Base-by-base conservation (phyloP, 1,139 yeast species). In the Lodderomyces elongisporus region DNA sequence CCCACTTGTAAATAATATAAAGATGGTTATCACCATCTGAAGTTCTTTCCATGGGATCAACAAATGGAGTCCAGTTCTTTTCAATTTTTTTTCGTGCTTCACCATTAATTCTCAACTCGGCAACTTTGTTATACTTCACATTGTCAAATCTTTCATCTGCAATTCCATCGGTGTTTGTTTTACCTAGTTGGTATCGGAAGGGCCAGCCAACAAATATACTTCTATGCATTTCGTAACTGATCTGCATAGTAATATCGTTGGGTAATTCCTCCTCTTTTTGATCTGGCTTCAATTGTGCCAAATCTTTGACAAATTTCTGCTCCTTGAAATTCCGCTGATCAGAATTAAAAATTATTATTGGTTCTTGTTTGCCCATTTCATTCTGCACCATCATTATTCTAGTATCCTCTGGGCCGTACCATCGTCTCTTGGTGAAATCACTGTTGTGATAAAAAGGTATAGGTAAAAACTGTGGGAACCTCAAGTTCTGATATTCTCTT, bases 351-450 rank as follows among this genome's bases (percentile, higher is more conserved):
- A 66, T 42, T 12, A 66, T 44, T 27, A 62, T 32, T 10, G 62
- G 62, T 35, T 58, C 62, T 17, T 45, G 47, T 21, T 40, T 43
- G 1, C 69, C 68, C 24, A 51, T 44, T 35, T 54, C 58, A 41
- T 57, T 60, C 27, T 43, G 47, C n/a, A 56, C 43, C 6, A 61
- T 41, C 16, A 69, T 45, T n/a, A 70, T 51, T 31, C 74, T 55
- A 3, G 77, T 73, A 46, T 71, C 76, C 47, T 71, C 77, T 2
- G 77, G 70, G 0, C 77, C 77, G 36, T 55, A 62, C 45, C 41
- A 57, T 42, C 41, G 28, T 23, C 26, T 22, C 17, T 28, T 33
- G 9, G 28, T 27, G 35, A 44, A 55, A 17, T 46, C 46, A 20
- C 48, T 40, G 8, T 40, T 37, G 10, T 33, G 41, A 30, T 40